Conservation (phyloP, 257 asterid genomes). For the Linaria vulgaris region DNA sequence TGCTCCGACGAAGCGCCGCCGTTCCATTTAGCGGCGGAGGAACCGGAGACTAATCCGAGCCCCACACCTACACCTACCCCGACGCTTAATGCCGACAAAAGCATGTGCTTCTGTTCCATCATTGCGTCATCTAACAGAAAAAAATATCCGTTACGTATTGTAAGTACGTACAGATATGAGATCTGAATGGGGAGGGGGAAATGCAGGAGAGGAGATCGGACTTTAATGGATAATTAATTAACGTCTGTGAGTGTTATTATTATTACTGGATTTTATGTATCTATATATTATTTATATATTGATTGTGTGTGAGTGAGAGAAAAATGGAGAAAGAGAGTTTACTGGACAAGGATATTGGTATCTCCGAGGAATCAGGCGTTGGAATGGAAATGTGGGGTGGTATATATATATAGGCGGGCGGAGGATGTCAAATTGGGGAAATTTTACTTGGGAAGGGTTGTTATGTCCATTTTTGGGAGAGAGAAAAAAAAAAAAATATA, state of each 20-base stretch:
- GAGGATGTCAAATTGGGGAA: slow-evolving; percentile 18
- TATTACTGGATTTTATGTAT: no score
- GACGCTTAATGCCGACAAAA: slow-evolving; percentile 82
- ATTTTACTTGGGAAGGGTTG: neutral
- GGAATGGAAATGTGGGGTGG: slow-evolving; percentile 26
- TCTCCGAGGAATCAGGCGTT: no score
- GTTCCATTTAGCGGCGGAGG: slow-evolving; percentile 60
- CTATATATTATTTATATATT: no score
- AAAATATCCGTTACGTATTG: no score
- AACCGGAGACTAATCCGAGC: slow-evolving; percentile 62
- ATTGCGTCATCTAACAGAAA: slow-evolving; percentile 19
- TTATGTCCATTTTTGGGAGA: slow-evolving; percentile 13
- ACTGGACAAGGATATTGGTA: slow-evolving; percentile 27
- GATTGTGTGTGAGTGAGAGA: no score
- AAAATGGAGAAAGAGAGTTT: no score
- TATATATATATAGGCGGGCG: slow-evolving; percentile 31
- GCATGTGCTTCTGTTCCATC: slow-evolving; percentile 83
- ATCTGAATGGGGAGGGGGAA: no score
- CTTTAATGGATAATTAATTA: no score
- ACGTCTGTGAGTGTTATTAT: no score
- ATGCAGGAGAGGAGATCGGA: neutral
- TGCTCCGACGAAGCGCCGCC: slow-evolving; percentile 36
- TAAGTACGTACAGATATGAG: neutral
- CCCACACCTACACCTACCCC: slow-evolving; percentile 95
- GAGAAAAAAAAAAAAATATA: no score